Conservation (phyloP, 805 yeast species). For the Starmerella cellae region DNA sequence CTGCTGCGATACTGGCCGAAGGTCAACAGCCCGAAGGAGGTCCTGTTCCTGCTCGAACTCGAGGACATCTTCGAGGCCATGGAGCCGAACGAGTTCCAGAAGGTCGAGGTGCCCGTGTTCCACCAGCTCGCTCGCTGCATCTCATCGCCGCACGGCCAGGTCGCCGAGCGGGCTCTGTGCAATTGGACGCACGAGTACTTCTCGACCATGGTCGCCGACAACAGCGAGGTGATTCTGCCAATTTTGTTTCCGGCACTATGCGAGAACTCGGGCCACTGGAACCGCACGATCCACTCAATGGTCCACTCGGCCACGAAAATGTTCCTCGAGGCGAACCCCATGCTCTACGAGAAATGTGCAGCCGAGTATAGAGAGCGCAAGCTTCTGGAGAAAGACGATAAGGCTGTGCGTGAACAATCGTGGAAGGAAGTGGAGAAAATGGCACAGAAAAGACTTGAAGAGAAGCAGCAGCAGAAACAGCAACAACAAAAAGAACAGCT, state of each 20-base stretch:
- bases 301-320: slow-evolving; percentile 83
- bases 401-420: slow-evolving; percentile 40
- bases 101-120: slow-evolving; percentile 83
- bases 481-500: neutral
- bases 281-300: slow-evolving; percentile 79
- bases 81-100: slow-evolving; percentile 82
- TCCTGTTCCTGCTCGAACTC: slow-evolving; percentile 87
- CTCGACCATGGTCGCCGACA: slow-evolving; percentile 73
- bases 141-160: slow-evolving; percentile 91
- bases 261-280: slow-evolving; percentile 78
- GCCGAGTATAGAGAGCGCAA: slow-evolving; percentile 69
- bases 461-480: neutral
- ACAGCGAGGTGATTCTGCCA: slow-evolving; percentile 80
- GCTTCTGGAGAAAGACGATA: slow-evolving; percentile 41
- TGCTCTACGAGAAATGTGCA: slow-evolving; percentile 85
- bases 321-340: slow-evolving; percentile 85
- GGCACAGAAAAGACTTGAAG: slow-evolving; percentile 1
- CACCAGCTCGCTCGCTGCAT: slow-evolving; percentile 91
- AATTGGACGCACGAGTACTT: slow-evolving; percentile 94
- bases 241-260: slow-evolving; percentile 81
- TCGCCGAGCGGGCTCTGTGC: slow-evolving; percentile 84
- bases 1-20: slow-evolving; percentile 93
- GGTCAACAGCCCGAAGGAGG: slow-evolving; percentile 85
- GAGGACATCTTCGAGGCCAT: slow-evolving; percentile 95
- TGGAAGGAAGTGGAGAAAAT: slow-evolving; percentile 37